Evolutionary conservation across 2,329 filamentous ascomycete species (phyloP), one percentile per base, ranked within the genome.

Genomic region (Sporothrix euskadiensis): DNA sequence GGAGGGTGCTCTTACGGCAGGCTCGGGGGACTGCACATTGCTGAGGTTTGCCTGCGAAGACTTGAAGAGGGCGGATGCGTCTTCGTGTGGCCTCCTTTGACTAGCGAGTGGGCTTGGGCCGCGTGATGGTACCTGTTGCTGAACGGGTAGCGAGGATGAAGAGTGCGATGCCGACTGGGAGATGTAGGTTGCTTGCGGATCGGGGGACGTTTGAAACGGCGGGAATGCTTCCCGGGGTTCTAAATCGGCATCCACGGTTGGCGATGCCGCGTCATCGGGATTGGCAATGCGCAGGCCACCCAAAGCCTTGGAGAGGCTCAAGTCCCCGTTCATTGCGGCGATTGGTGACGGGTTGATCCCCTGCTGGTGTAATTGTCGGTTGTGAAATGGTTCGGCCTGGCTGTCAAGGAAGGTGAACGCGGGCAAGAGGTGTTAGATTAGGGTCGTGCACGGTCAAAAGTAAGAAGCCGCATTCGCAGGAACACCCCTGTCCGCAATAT

Each of bases 241-340:
- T 22, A 73, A 65, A 14, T 61, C 14, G 41, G 26, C 54, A 14
- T 73, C 74, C 5, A 30, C 61, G 14, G 69, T 71, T 5, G 76
- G 61, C 6, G 75, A 75, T 1, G 69, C 73, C 8, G 63, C 47
- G 52, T 96, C 90, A 84, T 98, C 94, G 72, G 95, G 95, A 82
- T 98, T 99, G 79, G 96, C 95, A 82, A 99, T 98, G 82, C 95
- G 93, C 83, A 99, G 86, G 79, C 95, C 95, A 80, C 96, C 96
- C 80, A 98, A 88, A 80, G 94, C 93, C 84, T 94, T 92, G 80
- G 94, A 96, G 77, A 98, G 89, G 83, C 93, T 97, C 81, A 97
- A 85, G 85, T 97, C 94, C 83, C 93, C 93, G 84, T 94, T 93
- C 94, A 98, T 98, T 82, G 81, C 87, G 59, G 68, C 72, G 69